Evolutionary conservation across 768 basidiomycete species (phyloP).

Genomic region (Podaxis sp.): DNA sequence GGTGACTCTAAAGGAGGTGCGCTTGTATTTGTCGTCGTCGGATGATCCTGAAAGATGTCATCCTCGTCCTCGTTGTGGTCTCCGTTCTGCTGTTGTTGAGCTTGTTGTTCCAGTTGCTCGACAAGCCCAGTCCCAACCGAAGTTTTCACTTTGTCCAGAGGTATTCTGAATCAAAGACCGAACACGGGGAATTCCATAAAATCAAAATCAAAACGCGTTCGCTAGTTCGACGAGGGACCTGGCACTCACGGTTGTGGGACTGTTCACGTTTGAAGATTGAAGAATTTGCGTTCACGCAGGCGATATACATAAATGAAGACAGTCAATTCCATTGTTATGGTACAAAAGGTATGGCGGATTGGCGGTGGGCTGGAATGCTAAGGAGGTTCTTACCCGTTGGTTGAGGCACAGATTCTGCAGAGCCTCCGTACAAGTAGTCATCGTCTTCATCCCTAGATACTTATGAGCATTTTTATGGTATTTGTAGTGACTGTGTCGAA

Average conservation of each 20-base stretch:
- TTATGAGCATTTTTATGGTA: conserved; percentile 1
- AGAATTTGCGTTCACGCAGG: conserved; percentile 42
- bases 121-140: conserved; percentile 54
- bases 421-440: conserved; percentile 73
- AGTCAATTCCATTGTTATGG: conserved; percentile 20
- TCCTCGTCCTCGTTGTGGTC: conserved; percentile 35
- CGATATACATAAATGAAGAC: conserved; percentile 25
- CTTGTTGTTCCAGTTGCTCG: conserved; percentile 49
- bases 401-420: conserved; percentile 29
- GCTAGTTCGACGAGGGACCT: conserved; percentile 17
- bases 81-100: conserved; percentile 37
- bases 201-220: background rate
- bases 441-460: conserved; percentile 72
- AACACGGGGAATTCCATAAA: background rate
- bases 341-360: conserved; percentile 19
- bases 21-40: background rate
- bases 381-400: conserved; percentile 23
- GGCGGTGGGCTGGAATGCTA: conserved; percentile 47
- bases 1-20: background rate
- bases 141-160: conserved; percentile 41
- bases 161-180: conserved; percentile 27
- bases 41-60: conserved; percentile 8
- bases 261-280: conserved; percentile 30
- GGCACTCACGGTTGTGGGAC: conserved; percentile 65
- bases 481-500: background rate